A percentile compares a stretch with the other conserved stretches of the same genome.
These are phyloP conservation scores for Talaromyces nanjingensis DNA, from an alignment of 495 filamentous ascomycete genomes.

Conservation along the genomic window DNA sequence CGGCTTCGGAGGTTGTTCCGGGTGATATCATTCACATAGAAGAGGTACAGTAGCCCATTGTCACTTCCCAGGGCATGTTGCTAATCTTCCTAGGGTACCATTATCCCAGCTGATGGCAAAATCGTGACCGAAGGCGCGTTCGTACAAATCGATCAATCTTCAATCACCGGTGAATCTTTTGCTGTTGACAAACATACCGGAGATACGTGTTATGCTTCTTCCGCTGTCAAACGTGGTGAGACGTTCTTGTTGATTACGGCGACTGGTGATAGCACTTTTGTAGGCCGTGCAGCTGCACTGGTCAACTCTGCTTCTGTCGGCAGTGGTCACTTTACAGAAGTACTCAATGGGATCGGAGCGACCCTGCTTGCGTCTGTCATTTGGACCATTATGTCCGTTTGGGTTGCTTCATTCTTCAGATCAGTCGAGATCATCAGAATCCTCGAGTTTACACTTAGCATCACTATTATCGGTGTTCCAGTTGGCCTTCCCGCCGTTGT, in stretches of 20 bases:
- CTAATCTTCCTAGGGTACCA: conserved; percentile 52
- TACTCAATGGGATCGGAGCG: conserved; percentile 71
- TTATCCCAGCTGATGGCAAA: conserved; percentile 82
- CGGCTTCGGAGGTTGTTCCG: conserved; percentile 73
- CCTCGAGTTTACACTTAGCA: conserved; percentile 74
- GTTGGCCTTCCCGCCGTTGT: conserved; percentile 94
- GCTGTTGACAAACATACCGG: conserved; percentile 80
- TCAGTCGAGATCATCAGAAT: conserved; percentile 68
- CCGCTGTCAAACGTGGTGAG: conserved; percentile 82
- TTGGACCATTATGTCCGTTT: conserved; percentile 71
- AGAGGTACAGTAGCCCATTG: conserved; percentile 41
- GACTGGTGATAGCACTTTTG: conserved; percentile 82
- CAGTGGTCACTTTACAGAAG: conserved; percentile 82
- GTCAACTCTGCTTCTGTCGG: conserved; percentile 66
- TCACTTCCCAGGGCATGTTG: not conserved
- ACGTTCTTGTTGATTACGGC: conserved; percentile 73
- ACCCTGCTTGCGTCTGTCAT: conserved; percentile 74
- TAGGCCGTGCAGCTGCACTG: conserved; percentile 80
- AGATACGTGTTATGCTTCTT: conserved; percentile 76
- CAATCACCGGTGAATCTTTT: conserved; percentile 87
- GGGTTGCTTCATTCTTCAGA: conserved; percentile 82
- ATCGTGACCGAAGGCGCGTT: conserved; percentile 72
- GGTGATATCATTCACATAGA: conserved; percentile 86
- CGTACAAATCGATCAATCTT: conserved; percentile 87
- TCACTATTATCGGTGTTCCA: conserved; percentile 88